These are phyloP conservation scores for Phaeosphaeriaceae sp. DNA, from an alignment of 2,329 filamentous ascomycete species.

Conservation along the genomic window DNA sequence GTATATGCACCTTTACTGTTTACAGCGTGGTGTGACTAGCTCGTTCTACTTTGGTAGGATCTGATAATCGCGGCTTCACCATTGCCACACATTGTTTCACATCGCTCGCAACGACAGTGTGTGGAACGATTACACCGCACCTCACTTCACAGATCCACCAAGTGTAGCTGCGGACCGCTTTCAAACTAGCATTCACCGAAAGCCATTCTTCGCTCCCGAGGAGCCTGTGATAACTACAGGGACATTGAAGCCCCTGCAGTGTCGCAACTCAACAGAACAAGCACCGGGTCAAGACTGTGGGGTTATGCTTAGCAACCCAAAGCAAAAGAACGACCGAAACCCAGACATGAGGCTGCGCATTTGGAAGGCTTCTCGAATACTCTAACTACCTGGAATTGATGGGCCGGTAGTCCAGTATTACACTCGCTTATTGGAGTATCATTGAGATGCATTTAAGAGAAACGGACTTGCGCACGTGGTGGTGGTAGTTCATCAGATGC, in stretches of 20 bases:
- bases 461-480: conserved; percentile 12
- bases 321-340: conserved; percentile 13
- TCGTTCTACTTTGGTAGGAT: no score
- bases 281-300: conserved; percentile 17
- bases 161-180: no score
- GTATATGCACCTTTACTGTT: no score
- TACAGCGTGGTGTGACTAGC: no score
- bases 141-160: no score
- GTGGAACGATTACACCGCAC: no score
- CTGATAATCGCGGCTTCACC: no score
- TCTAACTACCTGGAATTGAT: conserved; percentile 23
- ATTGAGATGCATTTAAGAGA: conserved; percentile 16
- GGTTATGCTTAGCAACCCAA: conserved; percentile 27
- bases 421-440: conserved; percentile 23
- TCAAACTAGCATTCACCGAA: no score
- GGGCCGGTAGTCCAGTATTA: conserved; percentile 37
- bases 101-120: neutral
- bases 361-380: conserved; percentile 37
- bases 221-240: no score
- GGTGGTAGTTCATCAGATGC: conserved; percentile 22
- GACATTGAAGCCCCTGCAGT: neutral
- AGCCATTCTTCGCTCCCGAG: no score
- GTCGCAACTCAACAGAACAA: conserved; percentile 12
- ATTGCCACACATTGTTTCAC: no score
- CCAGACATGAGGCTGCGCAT: conserved; percentile 19